Conservation (phyloP, 441 rosid species). For the Pelargonium citronellum region DNA sequence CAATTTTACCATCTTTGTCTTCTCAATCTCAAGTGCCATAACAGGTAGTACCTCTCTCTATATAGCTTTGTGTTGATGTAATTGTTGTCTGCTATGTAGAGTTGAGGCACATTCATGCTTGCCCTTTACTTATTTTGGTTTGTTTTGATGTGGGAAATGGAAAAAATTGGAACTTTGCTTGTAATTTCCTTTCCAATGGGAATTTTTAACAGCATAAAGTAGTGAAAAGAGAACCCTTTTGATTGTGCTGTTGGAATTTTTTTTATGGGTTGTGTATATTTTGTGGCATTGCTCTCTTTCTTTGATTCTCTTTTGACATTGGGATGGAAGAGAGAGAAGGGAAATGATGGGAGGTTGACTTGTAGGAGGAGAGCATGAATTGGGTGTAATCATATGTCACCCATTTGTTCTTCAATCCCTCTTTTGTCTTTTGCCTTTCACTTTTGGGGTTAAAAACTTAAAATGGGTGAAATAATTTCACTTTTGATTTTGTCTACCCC, state of each 20-base stretch:
- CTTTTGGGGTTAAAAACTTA: constrained; percentile 36
- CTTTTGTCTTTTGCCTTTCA: constrained; percentile 24
- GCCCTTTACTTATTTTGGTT: neutral
- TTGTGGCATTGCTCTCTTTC: constrained; percentile 27
- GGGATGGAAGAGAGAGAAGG: constrained; percentile 12
- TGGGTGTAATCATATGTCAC: constrained; percentile 35
- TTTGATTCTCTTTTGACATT: constrained; percentile 26
- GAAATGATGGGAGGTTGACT: constrained; percentile 48
- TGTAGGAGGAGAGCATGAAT: constrained; percentile 33
- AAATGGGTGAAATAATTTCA: constrained; percentile 21
- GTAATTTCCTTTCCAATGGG: constrained; percentile 15
- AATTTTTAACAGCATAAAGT: constrained; percentile 31
- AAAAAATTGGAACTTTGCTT: neutral
- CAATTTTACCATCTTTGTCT: neutral
- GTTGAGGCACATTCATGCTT: neutral
- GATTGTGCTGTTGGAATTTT: constrained; percentile 45
- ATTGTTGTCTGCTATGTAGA: neutral
- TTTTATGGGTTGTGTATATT: constrained; percentile 30
- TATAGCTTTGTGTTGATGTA: neutral
- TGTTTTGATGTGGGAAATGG: neutral
- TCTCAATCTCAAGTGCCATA: constrained; percentile 7
- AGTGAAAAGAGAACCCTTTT: constrained; percentile 34
- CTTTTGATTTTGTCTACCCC: constrained; percentile 33
- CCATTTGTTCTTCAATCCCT: constrained; percentile 21
- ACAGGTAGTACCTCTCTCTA: neutral